phyloP scores from a whole-genome alignment of 2,329 filamentous ascomycete genomes.

The Botryosphaeria dothidea region DNA sequence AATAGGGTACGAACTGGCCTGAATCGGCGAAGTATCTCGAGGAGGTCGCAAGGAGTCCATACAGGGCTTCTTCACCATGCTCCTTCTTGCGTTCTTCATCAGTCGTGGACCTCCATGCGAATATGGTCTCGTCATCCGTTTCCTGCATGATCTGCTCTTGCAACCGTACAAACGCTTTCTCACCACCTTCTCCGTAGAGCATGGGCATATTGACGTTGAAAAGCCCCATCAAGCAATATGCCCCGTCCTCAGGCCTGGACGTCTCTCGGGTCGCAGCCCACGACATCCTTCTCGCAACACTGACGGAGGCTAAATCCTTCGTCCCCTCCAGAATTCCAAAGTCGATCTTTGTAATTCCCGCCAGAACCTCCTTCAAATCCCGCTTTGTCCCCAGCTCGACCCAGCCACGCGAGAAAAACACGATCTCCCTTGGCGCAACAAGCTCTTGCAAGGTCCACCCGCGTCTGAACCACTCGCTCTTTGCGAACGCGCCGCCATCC shows the following conservation, averaged over 20 bases:
- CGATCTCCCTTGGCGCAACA: constrained; percentile 6
- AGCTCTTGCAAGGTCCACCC: constrained; percentile 22
- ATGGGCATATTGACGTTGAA: constrained; percentile 20
- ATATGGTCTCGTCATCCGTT: too few relatives aligned
- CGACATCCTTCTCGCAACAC: constrained; percentile 15
- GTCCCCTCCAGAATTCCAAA: background rate
- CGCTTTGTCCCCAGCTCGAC: too few relatives aligned
- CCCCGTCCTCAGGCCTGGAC: constrained; percentile 8
- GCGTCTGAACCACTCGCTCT: constrained; percentile 15
- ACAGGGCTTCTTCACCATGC: too few relatives aligned
- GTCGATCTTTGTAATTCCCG: constrained; percentile 10
- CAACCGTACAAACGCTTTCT: constrained; percentile 20
- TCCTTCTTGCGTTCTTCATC: too few relatives aligned
- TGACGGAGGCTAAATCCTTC: background rate
- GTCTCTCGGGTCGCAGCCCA: constrained; percentile 16
- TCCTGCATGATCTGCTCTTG: constrained; percentile 22
- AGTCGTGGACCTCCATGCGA: too few relatives aligned
- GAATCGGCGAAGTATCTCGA: too few relatives aligned
- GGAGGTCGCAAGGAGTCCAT: too few relatives aligned
- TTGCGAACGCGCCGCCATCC: background rate
- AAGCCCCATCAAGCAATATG: constrained; percentile 18
- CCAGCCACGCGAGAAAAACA: constrained; percentile 16
- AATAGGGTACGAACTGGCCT: too few relatives aligned
- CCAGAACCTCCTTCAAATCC: constrained; percentile 1
- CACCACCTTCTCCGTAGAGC: constrained; percentile 19